Evolutionary conservation across 1,284 basidiomycete genomes (phyloP), one percentile per base, ranked within the genome.

Genomic region (Pterulicium gracile): DNA sequence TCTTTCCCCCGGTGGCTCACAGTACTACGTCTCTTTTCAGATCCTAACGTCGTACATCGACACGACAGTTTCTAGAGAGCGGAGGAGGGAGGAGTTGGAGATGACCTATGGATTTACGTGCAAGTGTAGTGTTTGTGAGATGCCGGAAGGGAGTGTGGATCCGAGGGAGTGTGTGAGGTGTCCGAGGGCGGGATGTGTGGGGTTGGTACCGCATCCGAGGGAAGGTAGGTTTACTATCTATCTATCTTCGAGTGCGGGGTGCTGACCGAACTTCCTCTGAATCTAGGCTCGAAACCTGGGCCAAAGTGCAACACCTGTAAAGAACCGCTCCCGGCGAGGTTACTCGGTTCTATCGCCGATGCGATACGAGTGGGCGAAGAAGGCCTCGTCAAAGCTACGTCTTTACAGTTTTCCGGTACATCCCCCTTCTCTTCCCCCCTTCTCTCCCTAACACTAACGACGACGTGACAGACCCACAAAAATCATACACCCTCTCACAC

Each of bases 91-190:
- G 17, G 68, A 76, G 3, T 66, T 95, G 17, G 58, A 66, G 44
- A 78, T 84, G 53, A 81, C 85, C 0, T 97, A 98, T 61, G 73
- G 77, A 52, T 97, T 98, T 57, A 63, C 59, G 1, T 98, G 95
- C 58, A 55, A 55, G 5, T 98, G 94, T 57, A 24, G 53, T 14
- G 59, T 86, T 2, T 93, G 89, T 55, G 49, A 52, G 15, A 50
- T 54, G 5, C 35, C 50, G 0, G 32, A 50, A 1, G 52, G 51
- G 4, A 10, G 10, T 10, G 61, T 77, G 1, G 90, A 96, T 58
- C 78, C 78, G 14, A 70, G 91, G 44, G 81, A 80, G 58, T 69
- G 77, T 2, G 62, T 88, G 19, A 72, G 64, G 60, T 92, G 89
- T 59, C 70, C 80, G 2, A 32, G 27, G 10, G 75, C 73, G 54